Percentiles rank a stretch among this genome's conserved stretches.
phyloP scores from a whole-genome alignment of 2,329 filamentous ascomycete genomes.

The Monosporascus sp. region DNA sequence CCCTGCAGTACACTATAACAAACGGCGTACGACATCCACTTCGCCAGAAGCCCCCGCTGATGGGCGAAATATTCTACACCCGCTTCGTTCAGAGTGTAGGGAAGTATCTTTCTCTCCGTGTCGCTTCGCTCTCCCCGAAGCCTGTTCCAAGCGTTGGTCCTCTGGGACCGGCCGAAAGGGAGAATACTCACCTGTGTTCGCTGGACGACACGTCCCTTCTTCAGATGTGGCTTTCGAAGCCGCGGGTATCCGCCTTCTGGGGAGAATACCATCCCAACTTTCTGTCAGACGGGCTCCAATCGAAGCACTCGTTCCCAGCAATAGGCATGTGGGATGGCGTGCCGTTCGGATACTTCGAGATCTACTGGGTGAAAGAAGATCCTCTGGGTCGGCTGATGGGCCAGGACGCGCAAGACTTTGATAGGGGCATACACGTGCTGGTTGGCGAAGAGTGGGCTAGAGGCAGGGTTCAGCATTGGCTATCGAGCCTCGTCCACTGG shows the following conservation, averaged over 20 bases:
- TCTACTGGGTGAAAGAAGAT: conserved; percentile 98
- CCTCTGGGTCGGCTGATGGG: conserved; percentile 64
- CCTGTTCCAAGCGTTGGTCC: conserved; percentile 62
- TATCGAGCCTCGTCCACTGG: conserved; percentile 83
- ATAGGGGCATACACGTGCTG: conserved; percentile 81
- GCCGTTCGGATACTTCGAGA: conserved; percentile 94
- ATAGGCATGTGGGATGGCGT: conserved; percentile 93
- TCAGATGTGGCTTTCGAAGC: conserved; percentile 82
- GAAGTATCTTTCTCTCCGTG: conserved; percentile 84
- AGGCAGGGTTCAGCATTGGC: conserved; percentile 75
- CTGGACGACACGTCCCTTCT: conserved; percentile 57
- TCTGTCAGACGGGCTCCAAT: conserved; percentile 58
- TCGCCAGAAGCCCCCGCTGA: conserved; percentile 79
- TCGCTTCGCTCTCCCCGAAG: conserved; percentile 64
- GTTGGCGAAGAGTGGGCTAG: conserved; percentile 90
- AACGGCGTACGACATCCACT: conserved; percentile 78
- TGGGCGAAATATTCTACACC: conserved; percentile 87
- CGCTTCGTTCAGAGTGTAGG: conserved; percentile 76
- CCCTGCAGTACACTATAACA: conserved; percentile 74
- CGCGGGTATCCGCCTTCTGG: conserved; percentile 83
- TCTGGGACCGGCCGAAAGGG: conserved; percentile 33
- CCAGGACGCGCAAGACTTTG: conserved; percentile 67
- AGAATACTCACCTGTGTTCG: conserved; percentile 34
- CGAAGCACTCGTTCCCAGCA: conserved; percentile 76
- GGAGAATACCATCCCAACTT: conserved; percentile 62